phyloP scores from a whole-genome alignment of 2,329 filamentous ascomycete species.

The Orbilia oligospora region DNA sequence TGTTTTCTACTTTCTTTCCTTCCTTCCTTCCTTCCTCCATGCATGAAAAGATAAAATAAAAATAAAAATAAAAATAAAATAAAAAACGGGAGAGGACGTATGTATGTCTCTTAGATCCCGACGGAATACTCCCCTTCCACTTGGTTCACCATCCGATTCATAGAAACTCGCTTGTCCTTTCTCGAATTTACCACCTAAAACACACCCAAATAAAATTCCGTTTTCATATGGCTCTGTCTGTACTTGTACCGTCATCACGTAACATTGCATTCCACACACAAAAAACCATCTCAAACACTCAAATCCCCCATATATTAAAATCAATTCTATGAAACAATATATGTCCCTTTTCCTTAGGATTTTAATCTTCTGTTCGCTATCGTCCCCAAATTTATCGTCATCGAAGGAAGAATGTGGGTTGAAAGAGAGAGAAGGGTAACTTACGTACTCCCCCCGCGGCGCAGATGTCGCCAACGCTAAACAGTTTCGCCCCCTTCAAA shows the following conservation, averaged over 20 bases:
- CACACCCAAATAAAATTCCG: not conserved
- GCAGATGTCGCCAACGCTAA: not conserved
- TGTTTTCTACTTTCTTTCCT: conserved; percentile 14
- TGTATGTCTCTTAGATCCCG: not conserved
- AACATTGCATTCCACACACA: conserved; percentile 22
- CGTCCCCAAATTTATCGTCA: too few relatives aligned
- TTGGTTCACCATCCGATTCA: conserved; percentile 22
- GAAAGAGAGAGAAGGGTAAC: too few relatives aligned
- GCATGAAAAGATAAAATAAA: conserved; percentile 8
- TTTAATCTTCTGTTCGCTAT: too few relatives aligned
- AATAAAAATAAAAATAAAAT: not conserved
- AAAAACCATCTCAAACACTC: not conserved
- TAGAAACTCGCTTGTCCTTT: not conserved
- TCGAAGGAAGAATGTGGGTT: too few relatives aligned
- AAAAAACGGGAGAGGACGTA: too few relatives aligned
- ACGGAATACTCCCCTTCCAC: conserved; percentile 8
- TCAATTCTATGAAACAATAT: not conserved
- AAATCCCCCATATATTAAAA: not conserved
- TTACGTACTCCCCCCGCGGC: conserved; percentile 16
- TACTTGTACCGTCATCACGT: not conserved
- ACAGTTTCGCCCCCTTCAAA: not conserved
- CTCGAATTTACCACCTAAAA: not conserved
- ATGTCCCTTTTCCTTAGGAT: not conserved
- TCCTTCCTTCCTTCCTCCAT: too few relatives aligned
- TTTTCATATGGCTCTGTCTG: not conserved